phyloP scores from a whole-genome alignment of 495 filamentous ascomycete species.

The Podospora australis region DNA sequence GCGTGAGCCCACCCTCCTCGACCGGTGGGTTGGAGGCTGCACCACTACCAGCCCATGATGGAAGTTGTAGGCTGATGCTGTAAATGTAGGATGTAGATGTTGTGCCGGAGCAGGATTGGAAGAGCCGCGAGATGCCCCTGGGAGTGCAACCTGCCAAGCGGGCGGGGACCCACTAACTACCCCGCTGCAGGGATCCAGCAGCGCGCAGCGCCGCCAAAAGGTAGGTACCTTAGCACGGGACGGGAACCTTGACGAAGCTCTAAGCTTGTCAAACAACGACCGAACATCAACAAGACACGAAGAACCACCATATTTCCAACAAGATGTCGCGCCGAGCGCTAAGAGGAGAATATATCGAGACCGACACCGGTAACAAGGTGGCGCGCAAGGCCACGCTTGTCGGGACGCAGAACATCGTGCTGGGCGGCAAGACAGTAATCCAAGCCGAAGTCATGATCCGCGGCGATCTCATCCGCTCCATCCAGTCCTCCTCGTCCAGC shows the following conservation, averaged over 20 bases:
- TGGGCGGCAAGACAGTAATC: conserved; percentile 92
- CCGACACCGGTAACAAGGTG: conserved; percentile 98
- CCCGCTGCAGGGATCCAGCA: not conserved
- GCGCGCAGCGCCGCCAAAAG: too few species aligned
- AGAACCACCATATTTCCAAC: conserved; percentile 3
- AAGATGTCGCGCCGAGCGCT: conserved; percentile 68
- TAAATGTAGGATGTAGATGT: too few species aligned
- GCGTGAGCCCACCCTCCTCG: too few species aligned
- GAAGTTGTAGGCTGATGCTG: too few species aligned
- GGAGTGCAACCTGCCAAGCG: not conserved
- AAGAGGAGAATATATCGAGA: conserved; percentile 93
- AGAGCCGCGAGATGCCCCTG: too few species aligned
- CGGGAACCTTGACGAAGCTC: not conserved
- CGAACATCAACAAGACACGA: not conserved
- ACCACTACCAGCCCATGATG: too few species aligned
- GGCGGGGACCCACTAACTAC: too few species aligned
- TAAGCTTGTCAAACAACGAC: not conserved
- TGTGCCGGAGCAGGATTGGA: too few species aligned
- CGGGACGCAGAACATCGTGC: conserved; percentile 94
- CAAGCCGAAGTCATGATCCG: conserved; percentile 86
- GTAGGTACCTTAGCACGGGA: too few species aligned
- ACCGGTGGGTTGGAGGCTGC: too few species aligned
- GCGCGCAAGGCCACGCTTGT: conserved; percentile 83
- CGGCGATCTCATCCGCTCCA: conserved; percentile 71
- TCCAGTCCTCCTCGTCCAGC: conserved; percentile 30